phyloP scores from a whole-genome alignment of 2,329 filamentous ascomycete species.

The Didymosphaeria variabile region DNA sequence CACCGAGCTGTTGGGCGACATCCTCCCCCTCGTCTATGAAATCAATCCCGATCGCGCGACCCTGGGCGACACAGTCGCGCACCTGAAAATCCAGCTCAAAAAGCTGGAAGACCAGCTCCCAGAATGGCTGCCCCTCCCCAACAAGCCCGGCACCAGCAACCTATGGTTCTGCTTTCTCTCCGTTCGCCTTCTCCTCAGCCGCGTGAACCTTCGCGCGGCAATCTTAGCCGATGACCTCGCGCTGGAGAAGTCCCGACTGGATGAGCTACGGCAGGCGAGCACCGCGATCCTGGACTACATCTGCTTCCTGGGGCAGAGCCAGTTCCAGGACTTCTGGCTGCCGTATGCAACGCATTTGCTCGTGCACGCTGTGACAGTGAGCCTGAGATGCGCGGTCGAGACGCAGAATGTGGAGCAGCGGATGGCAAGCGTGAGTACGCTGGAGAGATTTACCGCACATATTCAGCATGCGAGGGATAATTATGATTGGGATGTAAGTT shows the following conservation, averaged over 20 bases:
- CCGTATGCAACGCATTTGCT: slow-evolving; percentile 60
- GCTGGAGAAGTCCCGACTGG: slow-evolving; percentile 44
- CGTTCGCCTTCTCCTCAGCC: slow-evolving; percentile 50
- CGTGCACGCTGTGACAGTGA: slow-evolving; percentile 63
- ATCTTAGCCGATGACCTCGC: slow-evolving; percentile 36
- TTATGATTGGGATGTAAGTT: slow-evolving; percentile 60
- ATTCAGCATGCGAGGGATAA: slow-evolving; percentile 59
- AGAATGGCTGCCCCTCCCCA: slow-evolving; percentile 41
- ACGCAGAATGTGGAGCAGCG: slow-evolving; percentile 58
- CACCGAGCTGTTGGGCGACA: slow-evolving; percentile 53
- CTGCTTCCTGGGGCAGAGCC: slow-evolving; percentile 54
- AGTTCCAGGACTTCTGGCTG: slow-evolving; percentile 64
- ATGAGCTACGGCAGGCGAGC: slow-evolving; percentile 60
- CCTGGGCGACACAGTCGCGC: slow-evolving; percentile 39
- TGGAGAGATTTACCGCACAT: slow-evolving; percentile 58
- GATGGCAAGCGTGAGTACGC: slow-evolving; percentile 56
- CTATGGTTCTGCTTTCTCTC: slow-evolving; percentile 54
- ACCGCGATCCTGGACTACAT: slow-evolving; percentile 61
- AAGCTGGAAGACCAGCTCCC: slow-evolving; percentile 47
- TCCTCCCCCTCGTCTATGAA: slow-evolving; percentile 51
- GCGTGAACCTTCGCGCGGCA: slow-evolving; percentile 45
- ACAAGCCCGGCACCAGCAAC: slow-evolving; percentile 45
- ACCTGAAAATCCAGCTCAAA: slow-evolving; percentile 45
- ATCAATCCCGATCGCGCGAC: slow-evolving; percentile 42
- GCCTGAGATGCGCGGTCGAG: slow-evolving; percentile 62